Evolutionary conservation across 371 early-diverging fungal species (phyloP).

Genomic region (Apophysomyces sp.): DNA sequence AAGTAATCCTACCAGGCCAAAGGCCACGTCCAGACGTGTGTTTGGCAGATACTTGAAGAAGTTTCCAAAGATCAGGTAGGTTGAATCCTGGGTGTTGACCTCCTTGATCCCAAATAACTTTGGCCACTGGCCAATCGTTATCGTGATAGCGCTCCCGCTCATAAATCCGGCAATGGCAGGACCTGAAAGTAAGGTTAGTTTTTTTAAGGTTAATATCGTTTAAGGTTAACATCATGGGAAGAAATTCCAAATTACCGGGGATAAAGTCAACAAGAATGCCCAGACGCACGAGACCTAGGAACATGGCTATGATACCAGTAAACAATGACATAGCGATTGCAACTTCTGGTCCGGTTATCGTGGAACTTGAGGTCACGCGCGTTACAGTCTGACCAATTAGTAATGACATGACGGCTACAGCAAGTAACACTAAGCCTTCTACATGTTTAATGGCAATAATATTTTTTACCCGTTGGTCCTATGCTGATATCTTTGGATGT

Average conservation of each 20-base stretch:
- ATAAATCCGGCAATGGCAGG: conserved; percentile 70
- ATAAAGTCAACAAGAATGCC: conserved; percentile 90
- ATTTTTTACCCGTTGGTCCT: conserved; percentile 64
- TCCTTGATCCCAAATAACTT: conserved; percentile 70
- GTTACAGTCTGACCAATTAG: conserved; percentile 71
- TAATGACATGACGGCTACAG: conserved; percentile 77
- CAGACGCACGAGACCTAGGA: conserved; percentile 74
- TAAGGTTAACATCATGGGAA: conserved; percentile 5
- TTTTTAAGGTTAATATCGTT: no score
- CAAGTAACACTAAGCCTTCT: not conserved
- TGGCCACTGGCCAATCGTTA: conserved; percentile 69
- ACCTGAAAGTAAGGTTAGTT: conserved; percentile 29
- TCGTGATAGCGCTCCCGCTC: conserved; percentile 71
- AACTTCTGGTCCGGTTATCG: conserved; percentile 43
- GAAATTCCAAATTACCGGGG: conserved; percentile 35
- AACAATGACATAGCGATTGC: conserved; percentile 60
- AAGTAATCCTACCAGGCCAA: conserved; percentile 45
- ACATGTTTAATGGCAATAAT: not conserved
- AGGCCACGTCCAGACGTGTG: conserved; percentile 48
- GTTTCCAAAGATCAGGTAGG: conserved; percentile 57
- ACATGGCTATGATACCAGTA: conserved; percentile 61
- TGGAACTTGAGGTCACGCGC: conserved; percentile 30
- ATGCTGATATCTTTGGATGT: conserved; percentile 88
- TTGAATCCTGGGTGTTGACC: conserved; percentile 58
- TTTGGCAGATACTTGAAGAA: conserved; percentile 45